Conservation (phyloP, 2,329 filamentous ascomycete genomes). For the Botryosphaeria dothidea region DNA sequence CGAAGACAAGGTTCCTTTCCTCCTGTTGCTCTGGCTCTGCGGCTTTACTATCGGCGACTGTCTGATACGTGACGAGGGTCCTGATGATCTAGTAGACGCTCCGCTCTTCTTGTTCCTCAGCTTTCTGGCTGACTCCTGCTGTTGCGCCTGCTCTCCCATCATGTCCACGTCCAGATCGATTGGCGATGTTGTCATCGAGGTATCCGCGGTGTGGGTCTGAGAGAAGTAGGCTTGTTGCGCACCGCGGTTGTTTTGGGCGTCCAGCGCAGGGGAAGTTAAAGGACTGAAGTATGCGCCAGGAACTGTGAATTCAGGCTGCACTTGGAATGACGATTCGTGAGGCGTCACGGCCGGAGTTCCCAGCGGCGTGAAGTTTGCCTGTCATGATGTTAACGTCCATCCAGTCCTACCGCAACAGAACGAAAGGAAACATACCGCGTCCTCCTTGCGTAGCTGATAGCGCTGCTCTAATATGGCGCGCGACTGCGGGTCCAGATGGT, state of each 20-base stretch:
- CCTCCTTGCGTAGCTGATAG: slow-evolving; percentile 68
- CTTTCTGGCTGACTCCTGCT: slow-evolving; percentile 32
- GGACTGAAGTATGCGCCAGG: slow-evolving; percentile 79
- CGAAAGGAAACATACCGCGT: slow-evolving; percentile 56
- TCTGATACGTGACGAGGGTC: slow-evolving; percentile 54
- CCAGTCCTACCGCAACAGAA: background rate
- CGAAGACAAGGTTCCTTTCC: slow-evolving; percentile 45
- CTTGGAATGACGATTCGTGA: slow-evolving; percentile 67
- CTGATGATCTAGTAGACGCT: slow-evolving; percentile 34
- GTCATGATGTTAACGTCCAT: slow-evolving; percentile 15
- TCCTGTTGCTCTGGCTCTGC: slow-evolving; percentile 43
- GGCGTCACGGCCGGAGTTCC: slow-evolving; percentile 84
- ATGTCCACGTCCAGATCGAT: slow-evolving; percentile 49
- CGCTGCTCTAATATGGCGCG: slow-evolving; percentile 65
- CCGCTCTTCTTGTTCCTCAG: slow-evolving; percentile 53
- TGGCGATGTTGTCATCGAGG: slow-evolving; percentile 51
- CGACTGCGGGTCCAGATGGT: slow-evolving; percentile 56
- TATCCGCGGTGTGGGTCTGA: slow-evolving; percentile 36
- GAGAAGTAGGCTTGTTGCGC: slow-evolving; percentile 24
- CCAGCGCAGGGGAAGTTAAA: slow-evolving; percentile 76
- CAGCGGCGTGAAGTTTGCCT: slow-evolving; percentile 78
- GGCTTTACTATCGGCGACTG: slow-evolving; percentile 75
- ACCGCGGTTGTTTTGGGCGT: slow-evolving; percentile 64
- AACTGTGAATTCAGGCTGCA: slow-evolving; percentile 59
- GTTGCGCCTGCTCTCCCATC: slow-evolving; percentile 37